Conservation (phyloP, 306 rosid genomes). For the Astragalus glycyphyllos region DNA sequence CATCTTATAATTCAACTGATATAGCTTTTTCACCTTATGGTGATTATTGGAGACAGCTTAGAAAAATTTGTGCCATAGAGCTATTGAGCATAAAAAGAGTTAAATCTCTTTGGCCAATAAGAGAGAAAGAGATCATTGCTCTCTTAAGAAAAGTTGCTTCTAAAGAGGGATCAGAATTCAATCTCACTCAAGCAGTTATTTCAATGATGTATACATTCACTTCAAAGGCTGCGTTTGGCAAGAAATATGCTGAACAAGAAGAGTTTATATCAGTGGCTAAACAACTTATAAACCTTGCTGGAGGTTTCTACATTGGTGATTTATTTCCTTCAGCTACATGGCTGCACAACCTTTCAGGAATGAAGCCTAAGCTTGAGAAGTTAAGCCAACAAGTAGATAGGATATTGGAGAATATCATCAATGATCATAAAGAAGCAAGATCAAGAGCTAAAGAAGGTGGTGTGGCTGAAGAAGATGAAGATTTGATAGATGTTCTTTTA, state of each 20-base stretch:
- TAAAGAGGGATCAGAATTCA: constrained; percentile 6
- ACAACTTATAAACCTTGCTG: not conserved
- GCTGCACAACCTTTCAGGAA: constrained; percentile 16
- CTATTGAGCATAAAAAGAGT: constrained; percentile 36
- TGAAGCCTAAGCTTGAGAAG: constrained; percentile 30
- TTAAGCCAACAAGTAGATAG: not conserved
- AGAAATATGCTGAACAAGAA: constrained; percentile 2
- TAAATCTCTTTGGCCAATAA: not conserved
- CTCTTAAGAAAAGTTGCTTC: not conserved
- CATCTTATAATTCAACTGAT: not conserved
- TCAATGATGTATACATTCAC: not conserved
- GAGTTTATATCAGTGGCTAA: constrained; percentile 4
- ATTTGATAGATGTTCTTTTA: constrained; percentile 30
- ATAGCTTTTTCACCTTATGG: constrained; percentile 36
- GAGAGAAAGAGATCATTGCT: constrained; percentile 12
- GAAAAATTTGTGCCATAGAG: constrained; percentile 39
- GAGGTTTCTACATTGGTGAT: constrained; percentile 37
- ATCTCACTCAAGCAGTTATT: constrained; percentile 11
- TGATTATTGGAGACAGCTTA: constrained; percentile 41
- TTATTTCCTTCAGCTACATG: constrained; percentile 37
- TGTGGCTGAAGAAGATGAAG: not conserved
- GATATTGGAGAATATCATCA: constrained; percentile 30
- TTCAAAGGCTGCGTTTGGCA: constrained; percentile 37
- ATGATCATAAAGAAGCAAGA: not conserved
- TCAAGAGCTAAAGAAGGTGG: not conserved